A percentile compares a stretch with the other conserved stretches of the same genome.
Conservation (phyloP, 2,329 filamentous ascomycete genomes). For the Cladosporium sp. region DNA sequence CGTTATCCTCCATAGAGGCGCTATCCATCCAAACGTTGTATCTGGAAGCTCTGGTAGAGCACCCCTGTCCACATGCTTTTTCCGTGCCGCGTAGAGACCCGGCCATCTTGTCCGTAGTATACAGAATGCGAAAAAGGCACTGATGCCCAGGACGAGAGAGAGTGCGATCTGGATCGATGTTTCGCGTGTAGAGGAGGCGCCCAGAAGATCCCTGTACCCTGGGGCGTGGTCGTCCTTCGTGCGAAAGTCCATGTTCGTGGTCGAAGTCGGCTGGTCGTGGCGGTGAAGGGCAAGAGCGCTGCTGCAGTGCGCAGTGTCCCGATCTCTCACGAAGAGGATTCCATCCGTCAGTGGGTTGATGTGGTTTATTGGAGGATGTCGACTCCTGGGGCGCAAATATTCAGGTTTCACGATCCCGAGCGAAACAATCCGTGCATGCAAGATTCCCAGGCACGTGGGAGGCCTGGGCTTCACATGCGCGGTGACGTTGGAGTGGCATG, state of each 20-base stretch:
- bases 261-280: background rate
- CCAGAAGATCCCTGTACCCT: slow-evolving; percentile 22
- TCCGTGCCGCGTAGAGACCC: slow-evolving; percentile 81
- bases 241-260: background rate
- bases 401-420: background rate
- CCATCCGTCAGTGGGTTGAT: background rate
- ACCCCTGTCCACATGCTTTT: slow-evolving; percentile 65
- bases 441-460: background rate
- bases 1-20: slow-evolving; percentile 74
- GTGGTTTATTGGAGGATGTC: background rate
- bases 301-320: background rate
- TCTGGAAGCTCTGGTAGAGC: slow-evolving; percentile 74
- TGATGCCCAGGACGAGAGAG: slow-evolving; percentile 64
- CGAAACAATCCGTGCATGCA: slow-evolving; percentile 6
- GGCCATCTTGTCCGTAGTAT: slow-evolving; percentile 88
- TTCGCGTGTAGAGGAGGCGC: slow-evolving; percentile 38
- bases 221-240: slow-evolving; percentile 3
- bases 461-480: slow-evolving; percentile 1
- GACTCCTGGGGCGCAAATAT: background rate
- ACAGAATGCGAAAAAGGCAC: slow-evolving; percentile 73
- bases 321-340: background rate
- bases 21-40: slow-evolving; percentile 89
- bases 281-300: background rate
- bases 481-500: background rate
- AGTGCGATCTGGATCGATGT: slow-evolving; percentile 63